Base-by-base conservation (phyloP, 345 rosid species). In the Orychophragmus violaceus region DNA sequence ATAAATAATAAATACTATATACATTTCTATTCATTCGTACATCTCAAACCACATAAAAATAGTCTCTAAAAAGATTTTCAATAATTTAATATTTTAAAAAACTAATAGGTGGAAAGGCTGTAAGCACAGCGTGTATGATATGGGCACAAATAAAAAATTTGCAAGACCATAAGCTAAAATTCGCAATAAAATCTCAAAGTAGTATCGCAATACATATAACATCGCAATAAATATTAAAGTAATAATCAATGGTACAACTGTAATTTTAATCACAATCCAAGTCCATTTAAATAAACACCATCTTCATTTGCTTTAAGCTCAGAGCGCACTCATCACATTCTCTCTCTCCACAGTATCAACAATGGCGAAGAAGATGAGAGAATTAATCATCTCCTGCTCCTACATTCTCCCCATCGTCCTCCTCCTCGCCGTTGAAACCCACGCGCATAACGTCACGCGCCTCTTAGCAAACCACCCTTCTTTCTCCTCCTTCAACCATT, bases 401-500 rank as follows among this genome's bases (percentile, higher is more conserved):
- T 13, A 37, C 76, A 59, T 73, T 51, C 30, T 73, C 62, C 71
- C 37, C 10, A 29, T 74, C 59, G 49, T 68, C 50, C 56, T 67
- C 51, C 69, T 80, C 58, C 35, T 83, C 74, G 4, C 75, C 46
- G 19, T 76, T 25, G 8, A 66, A 13, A 21, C 83, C 14, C 50
- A 74, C 39, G 95, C 83, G 35, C 96, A 87, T 72, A 94, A 94
- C 80, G 67, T 94, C 76, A 94, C 97, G 14, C 78, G 61, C 44
- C 74, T 94, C 28, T 82, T 94, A 1, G 84, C 89, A 6, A 54
- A 29, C 46, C 95, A 91, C 78, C 97, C 95, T 0, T 63, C 72
- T 8, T 79, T 87, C 81, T 85, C 99, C 70, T 83, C 93, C 67
- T 91, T 94, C 83, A 94, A 81, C 86, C 95, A 84, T 72, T 82